These are phyloP conservation scores for Arthrocladium fulminans DNA, from an alignment of 2,329 filamentous ascomycete genomes.

Conservation along the genomic window DNA sequence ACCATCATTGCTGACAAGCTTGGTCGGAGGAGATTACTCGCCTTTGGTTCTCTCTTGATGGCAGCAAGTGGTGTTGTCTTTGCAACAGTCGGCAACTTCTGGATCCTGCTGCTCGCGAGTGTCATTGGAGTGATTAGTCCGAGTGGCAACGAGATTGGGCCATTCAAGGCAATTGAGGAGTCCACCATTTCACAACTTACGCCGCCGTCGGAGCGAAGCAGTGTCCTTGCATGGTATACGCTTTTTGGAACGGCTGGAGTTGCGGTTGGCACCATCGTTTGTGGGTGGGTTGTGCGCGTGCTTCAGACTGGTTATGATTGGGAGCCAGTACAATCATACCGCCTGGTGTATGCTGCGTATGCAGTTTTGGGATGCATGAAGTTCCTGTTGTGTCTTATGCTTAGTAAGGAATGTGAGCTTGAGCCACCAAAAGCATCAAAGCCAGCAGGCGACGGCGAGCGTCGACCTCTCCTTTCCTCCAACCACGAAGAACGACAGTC, in stretches of 20 bases:
- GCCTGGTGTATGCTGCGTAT: constrained; percentile 50
- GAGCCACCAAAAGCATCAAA: neutral
- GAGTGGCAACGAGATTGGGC: constrained; percentile 55
- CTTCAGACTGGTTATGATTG: constrained; percentile 39
- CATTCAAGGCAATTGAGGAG: constrained; percentile 60
- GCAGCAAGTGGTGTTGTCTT: constrained; percentile 48
- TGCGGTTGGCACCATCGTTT: constrained; percentile 50
- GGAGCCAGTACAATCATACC: constrained; percentile 42
- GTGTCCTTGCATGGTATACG: constrained; percentile 59
- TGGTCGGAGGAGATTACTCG: constrained; percentile 48
- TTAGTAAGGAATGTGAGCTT: constrained; percentile 42
- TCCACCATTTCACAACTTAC: constrained; percentile 55
- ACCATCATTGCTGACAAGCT: constrained; percentile 52
- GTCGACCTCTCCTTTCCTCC: neutral
- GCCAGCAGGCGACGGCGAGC: neutral
- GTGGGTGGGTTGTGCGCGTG: constrained; percentile 51
- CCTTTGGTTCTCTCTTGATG: constrained; percentile 50
- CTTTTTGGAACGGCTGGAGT: constrained; percentile 48
- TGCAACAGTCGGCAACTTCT: constrained; percentile 48
- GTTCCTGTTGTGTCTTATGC: constrained; percentile 41
- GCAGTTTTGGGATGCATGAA: constrained; percentile 51
- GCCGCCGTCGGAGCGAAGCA: constrained; percentile 44
- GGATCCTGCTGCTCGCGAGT: constrained; percentile 50
- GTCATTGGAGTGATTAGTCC: constrained; percentile 55
- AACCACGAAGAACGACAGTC: neutral